Percentiles rank a stretch among this genome's conserved stretches.
Conservation (phyloP, 1,284 basidiomycete genomes). For the Kalmanozyma brasiliensis region DNA sequence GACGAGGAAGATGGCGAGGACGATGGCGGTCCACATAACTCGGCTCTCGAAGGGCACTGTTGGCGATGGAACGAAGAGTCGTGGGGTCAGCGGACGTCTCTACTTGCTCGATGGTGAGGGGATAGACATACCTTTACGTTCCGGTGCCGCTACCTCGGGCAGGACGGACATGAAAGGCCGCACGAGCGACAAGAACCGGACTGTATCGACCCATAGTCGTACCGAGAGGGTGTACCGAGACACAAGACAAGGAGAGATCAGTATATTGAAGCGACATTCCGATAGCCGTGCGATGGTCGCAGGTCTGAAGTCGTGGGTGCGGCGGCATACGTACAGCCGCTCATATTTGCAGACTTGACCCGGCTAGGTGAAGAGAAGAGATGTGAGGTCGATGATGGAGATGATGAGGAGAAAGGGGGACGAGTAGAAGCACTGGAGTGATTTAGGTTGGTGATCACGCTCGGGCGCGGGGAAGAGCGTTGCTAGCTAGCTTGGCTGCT, state of each 20-base stretch:
- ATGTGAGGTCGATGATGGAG: conserved; percentile 6
- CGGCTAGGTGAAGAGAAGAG: conserved; percentile 11
- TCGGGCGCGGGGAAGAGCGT: conserved; percentile 19
- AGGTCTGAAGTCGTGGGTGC: not conserved
- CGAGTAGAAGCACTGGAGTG: conserved; percentile 1
- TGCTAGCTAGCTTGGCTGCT: not conserved
- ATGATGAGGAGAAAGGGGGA: conserved; percentile 6
- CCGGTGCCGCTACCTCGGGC: conserved; percentile 67
- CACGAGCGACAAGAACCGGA: conserved; percentile 67
- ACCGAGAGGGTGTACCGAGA: not conserved
- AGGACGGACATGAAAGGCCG: conserved; percentile 67
- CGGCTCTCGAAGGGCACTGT: conserved; percentile 66
- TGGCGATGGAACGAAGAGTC: not conserved
- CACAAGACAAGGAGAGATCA: conserved; percentile 3
- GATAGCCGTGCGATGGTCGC: too few relatives aligned
- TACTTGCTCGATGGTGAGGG: not conserved
- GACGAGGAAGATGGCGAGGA: conserved; percentile 67
- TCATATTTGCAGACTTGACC: conserved; percentile 44
- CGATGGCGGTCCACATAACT: conserved; percentile 67
- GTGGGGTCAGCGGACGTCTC: conserved; percentile 2
- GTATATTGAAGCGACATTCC: conserved; percentile 4
- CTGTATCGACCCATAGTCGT: conserved; percentile 16
- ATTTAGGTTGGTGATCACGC: conserved; percentile 16
- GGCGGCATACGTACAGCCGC: conserved; percentile 40
- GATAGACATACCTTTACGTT: conserved; percentile 60